phyloP scores from a whole-genome alignment of 2,329 filamentous ascomycete genomes.

The Penicillium frequentans region DNA sequence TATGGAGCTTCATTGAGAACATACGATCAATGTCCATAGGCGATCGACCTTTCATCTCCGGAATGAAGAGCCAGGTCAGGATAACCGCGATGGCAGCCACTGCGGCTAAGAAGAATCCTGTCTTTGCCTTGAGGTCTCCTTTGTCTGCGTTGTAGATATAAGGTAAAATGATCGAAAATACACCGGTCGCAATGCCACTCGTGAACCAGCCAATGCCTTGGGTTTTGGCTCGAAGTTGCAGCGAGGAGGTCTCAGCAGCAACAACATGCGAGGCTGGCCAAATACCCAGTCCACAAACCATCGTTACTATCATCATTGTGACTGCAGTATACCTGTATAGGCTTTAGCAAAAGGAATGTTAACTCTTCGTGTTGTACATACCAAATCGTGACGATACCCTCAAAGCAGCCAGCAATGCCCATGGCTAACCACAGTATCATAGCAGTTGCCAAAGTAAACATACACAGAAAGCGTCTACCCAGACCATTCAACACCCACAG shows the following conservation, averaged over 20 bases:
- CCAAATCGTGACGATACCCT: constrained; percentile 38
- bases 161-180: constrained; percentile 48
- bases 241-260: constrained; percentile 29
- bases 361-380: constrained; percentile 18
- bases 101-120: constrained; percentile 20
- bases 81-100: constrained; percentile 18
- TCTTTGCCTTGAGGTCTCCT: constrained; percentile 17
- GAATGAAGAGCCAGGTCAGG: constrained; percentile 47
- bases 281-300: constrained; percentile 36
- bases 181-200: constrained; percentile 38
- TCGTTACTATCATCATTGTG: constrained; percentile 45
- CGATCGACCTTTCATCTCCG: constrained; percentile 53
- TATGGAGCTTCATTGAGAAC: constrained; percentile 23
- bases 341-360: neutral
- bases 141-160: constrained; percentile 45
- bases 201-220: constrained; percentile 43
- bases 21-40: constrained; percentile 49
- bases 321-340: constrained; percentile 37
- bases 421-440: constrained; percentile 43
- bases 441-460: constrained; percentile 34
- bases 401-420: constrained; percentile 47
- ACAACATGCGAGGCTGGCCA: constrained; percentile 36
- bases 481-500: constrained; percentile 46
- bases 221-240: constrained; percentile 34
- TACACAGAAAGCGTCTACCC: constrained; percentile 41